These are phyloP conservation scores for Trifolium repens DNA, from an alignment of 306 rosid species.

Conservation along the genomic window DNA sequence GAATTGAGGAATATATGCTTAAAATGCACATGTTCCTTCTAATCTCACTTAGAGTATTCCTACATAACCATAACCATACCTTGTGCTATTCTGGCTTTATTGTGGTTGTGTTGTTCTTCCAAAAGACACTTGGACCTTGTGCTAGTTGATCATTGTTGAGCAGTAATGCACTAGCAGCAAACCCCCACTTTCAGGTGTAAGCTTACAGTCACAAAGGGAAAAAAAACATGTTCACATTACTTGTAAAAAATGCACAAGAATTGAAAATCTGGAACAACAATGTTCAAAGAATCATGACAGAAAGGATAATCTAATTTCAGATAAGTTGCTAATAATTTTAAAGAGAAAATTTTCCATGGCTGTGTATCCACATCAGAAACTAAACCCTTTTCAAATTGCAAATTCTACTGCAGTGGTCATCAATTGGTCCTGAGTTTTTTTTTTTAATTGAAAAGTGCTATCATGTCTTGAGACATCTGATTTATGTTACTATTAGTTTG, in stretches of 20 bases:
- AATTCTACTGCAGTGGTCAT: conserved; percentile 17
- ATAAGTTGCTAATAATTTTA: conserved; percentile 10
- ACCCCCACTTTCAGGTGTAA: conserved; percentile 38
- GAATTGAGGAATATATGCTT: too few relatives aligned
- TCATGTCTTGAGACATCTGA: conserved; percentile 14
- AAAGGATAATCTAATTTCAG: conserved; percentile 21
- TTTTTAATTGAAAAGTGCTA: not conserved
- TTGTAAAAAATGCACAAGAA: conserved; percentile 31
- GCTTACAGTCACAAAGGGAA: conserved; percentile 36
- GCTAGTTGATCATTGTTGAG: conserved; percentile 46
- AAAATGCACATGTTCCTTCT: conserved; percentile 13
- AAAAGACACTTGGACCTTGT: conserved; percentile 38
- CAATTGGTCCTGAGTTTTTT: conserved; percentile 8
- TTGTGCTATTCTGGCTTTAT: conserved; percentile 38
- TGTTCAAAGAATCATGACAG: conserved; percentile 39
- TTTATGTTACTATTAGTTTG: conserved; percentile 7
- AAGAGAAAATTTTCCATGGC: not conserved
- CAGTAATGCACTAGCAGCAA: conserved; percentile 41
- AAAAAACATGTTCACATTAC: conserved; percentile 37
- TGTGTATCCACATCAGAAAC: conserved; percentile 23
- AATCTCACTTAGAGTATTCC: not conserved
- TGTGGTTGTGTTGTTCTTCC: conserved; percentile 42
- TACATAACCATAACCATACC: conserved; percentile 34
- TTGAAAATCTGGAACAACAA: conserved; percentile 14
- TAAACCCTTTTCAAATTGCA: conserved; percentile 31